Evolutionary conservation across 345 rosid genomes (phyloP), one percentile per base, ranked within the genome.

Genomic region (Populus simonii): DNA sequence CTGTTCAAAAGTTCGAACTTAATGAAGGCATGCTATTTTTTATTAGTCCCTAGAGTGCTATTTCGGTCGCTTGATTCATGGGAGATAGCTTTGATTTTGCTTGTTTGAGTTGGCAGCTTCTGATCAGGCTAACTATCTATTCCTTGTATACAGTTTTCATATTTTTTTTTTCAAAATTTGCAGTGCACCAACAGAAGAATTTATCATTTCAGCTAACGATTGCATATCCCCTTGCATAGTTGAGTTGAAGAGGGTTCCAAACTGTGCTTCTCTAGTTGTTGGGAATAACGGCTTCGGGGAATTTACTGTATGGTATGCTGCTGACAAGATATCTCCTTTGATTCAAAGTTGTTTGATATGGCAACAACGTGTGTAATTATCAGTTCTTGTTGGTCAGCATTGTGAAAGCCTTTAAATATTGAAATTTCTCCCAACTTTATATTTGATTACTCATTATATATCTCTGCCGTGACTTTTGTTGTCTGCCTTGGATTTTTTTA

Each of bases 251-350:
- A 90, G 86, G 80, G 86, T 93, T 79, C 92, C 93, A 9, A 84
- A 87, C 51, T 84, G 82, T 89, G 84, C 87, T 62, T 78, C 81
- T 84, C 86, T 93, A 20, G 84, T 95, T 71, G 74, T 93, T 23
- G 97, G 98, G 74, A 94, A 88, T 80, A 87, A 89, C 80, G 94
- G 90, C 82, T 78, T 83, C 78, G 96, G 93, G 72, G 94, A 93
- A 78, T 95, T 95, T 81, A 86, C 84, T 65, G 8, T 95, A 78
- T 93, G 99, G 98, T 95, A 91, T n/a, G 88, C 72, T 77, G 45
- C 57, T 47, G 79, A 75, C 47, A 47, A 6, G 49, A 70, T 35
- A 23, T 76, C 22, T 71, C 66, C 38, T 77, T 66, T 77, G 49
- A 17, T 68, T 71, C 36, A 18, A 7, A 18, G 25, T 45, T 49